Evolutionary conservation across 495 filamentous ascomycete genomes (phyloP).

Genomic region (Penicillium samsonianum): DNA sequence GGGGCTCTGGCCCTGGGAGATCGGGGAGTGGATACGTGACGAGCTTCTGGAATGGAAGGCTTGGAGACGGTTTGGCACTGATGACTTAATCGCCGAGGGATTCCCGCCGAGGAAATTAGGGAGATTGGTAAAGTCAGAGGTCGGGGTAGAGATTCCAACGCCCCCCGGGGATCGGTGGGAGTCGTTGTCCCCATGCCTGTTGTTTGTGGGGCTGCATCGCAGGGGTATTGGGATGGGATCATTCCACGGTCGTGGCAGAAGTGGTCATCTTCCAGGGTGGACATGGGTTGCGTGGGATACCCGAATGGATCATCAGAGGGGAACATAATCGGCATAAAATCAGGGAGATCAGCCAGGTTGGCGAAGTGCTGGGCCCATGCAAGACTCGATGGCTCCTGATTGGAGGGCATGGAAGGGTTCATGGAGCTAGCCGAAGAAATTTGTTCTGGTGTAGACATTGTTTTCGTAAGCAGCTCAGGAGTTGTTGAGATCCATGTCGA

Average conservation of each 20-base stretch:
- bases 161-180: conserved; percentile 18
- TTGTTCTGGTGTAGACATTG: conserved; percentile 37
- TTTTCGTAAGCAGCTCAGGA: conserved; percentile 34
- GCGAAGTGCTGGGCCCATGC: conserved; percentile 35
- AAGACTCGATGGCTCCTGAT: conserved; percentile 26
- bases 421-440: conserved; percentile 13
- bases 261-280: conserved; percentile 57
- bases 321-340: conserved; percentile 92
- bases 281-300: conserved; percentile 83
- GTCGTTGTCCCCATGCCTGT: conserved; percentile 25
- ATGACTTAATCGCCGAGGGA: conserved; percentile 26
- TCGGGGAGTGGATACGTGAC: conserved; percentile 38
- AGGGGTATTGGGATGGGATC: conserved; percentile 19
- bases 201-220: conserved; percentile 20
- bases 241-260: conserved; percentile 35
- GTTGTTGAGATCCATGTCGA: conserved; percentile 34
- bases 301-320: conserved; percentile 85
- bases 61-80: conserved; percentile 31
- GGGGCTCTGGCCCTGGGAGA: conserved; percentile 37
- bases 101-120: conserved; percentile 28
- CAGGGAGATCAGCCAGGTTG: conserved; percentile 54
- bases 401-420: conserved; percentile 25
- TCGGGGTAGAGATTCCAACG: conserved; percentile 28
- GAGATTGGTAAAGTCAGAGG: conserved; percentile 37
- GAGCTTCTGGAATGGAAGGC: conserved; percentile 25